phyloP scores from a whole-genome alignment of 139 green algal species.

The Volvox africanus region DNA sequence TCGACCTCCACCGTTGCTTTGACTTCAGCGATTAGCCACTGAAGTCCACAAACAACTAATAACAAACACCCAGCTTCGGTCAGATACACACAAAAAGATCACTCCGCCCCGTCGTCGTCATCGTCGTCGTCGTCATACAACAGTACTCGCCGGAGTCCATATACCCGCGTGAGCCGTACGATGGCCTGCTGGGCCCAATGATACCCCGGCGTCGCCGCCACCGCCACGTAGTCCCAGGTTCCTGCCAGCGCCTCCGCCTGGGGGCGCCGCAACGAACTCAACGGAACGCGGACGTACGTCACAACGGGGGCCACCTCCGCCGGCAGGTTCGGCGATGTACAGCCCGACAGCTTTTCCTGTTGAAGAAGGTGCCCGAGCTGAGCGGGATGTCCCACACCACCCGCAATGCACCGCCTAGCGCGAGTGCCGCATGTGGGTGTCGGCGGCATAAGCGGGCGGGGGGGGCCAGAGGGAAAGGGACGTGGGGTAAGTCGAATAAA shows the following conservation, averaged over 20 bases:
- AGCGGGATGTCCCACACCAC: conserved; percentile 41
- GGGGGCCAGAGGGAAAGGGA: too few species aligned
- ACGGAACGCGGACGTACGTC: neutral
- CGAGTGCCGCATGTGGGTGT: too few species aligned
- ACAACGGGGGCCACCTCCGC: neutral
- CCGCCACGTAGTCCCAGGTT: neutral
- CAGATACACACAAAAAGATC: neutral
- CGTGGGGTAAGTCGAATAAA: too few species aligned
- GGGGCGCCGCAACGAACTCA: neutral
- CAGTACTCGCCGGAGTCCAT: conserved; percentile 20
- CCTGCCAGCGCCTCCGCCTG: conserved; percentile 21
- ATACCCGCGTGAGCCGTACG: conserved; percentile 34
- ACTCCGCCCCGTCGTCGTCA: neutral
- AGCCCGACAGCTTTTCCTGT: neutral
- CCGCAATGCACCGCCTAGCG: neutral
- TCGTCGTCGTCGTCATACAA: conserved; percentile 8
- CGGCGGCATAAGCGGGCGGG: too few species aligned
- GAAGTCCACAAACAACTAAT: too few species aligned
- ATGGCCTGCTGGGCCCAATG: conserved; percentile 28
- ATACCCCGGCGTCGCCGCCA: neutral
- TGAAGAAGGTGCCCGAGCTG: conserved; percentile 7
- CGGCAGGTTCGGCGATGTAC: neutral
- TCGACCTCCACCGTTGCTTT: too few species aligned
- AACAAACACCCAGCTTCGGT: too few species aligned
- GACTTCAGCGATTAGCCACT: too few species aligned